phyloP scores from a whole-genome alignment of 257 asterid genomes.

The Jacaranda mimosifolia region DNA sequence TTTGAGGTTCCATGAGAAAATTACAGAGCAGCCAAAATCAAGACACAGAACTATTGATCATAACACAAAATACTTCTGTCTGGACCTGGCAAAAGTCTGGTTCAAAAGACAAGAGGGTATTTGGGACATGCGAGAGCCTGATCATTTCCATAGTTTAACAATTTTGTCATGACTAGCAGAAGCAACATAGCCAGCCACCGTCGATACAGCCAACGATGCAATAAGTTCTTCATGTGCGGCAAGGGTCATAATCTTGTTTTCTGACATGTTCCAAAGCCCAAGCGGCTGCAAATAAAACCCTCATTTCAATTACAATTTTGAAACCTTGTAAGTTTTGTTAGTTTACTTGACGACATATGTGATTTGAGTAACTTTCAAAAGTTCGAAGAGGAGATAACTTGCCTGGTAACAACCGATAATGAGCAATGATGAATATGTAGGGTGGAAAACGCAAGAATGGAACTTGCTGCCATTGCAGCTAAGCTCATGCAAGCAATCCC shows the following conservation, averaged over 20 bases:
- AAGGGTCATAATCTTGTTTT: slow-evolving; percentile 83
- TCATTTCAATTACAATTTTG: too few species aligned
- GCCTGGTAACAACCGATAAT: slow-evolving; percentile 98
- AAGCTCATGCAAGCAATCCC: slow-evolving; percentile 84
- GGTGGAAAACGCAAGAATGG: slow-evolving; percentile 94
- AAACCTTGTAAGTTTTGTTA: too few species aligned
- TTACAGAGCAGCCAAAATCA: slow-evolving; percentile 15
- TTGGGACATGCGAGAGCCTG: not conserved
- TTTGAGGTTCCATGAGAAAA: slow-evolving; percentile 29
- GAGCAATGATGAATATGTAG: slow-evolving; percentile 78
- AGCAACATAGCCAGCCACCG: slow-evolving; percentile 80
- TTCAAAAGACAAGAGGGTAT: not conserved
- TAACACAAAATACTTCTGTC: slow-evolving; percentile 5
- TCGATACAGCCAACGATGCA: slow-evolving; percentile 80
- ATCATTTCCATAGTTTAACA: slow-evolving; percentile 84
- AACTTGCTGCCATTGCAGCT: slow-evolving; percentile 88
- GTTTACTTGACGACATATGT: not conserved
- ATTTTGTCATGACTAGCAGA: slow-evolving; percentile 92
- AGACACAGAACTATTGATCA: not conserved
- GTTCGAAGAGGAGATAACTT: slow-evolving; percentile 36
- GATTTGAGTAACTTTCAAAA: not conserved
- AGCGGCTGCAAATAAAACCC: slow-evolving; percentile 67
- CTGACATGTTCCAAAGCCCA: slow-evolving; percentile 92
- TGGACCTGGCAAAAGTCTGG: not conserved
- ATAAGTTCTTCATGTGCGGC: slow-evolving; percentile 84